These are phyloP conservation scores for Aspergillus sparsus DNA, from an alignment of 495 filamentous ascomycete genomes.

Conservation along the genomic window DNA sequence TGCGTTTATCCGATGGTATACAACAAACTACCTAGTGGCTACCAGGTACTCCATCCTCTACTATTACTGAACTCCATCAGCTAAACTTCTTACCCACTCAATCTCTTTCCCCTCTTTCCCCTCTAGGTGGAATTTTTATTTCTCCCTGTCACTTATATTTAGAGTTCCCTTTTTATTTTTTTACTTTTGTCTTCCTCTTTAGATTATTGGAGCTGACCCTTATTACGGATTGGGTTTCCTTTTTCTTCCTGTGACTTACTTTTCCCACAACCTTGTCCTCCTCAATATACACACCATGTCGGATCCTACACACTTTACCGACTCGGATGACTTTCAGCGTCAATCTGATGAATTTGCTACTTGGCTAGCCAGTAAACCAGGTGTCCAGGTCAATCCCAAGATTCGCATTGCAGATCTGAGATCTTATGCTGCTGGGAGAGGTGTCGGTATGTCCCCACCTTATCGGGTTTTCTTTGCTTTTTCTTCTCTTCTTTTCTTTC, in stretches of 20 bases:
- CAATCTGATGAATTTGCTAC: slow-evolving; percentile 53
- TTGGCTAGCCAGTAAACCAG: slow-evolving; percentile 55
- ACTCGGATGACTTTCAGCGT: slow-evolving; percentile 45
- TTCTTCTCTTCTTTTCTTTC: slow-evolving; percentile 13
- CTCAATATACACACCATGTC: slow-evolving; percentile 35
- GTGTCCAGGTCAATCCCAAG: slow-evolving; percentile 56
- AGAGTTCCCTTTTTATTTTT: slow-evolving; percentile 1
- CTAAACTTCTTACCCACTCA: slow-evolving; percentile 21
- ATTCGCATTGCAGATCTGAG: slow-evolving; percentile 57
- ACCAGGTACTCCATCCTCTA: slow-evolving; percentile 1
- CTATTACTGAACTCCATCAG: slow-evolving; percentile 13
- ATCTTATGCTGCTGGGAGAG: slow-evolving; percentile 54
- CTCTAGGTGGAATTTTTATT: not conserved
- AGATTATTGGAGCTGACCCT: not conserved
- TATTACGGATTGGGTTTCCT: slow-evolving; percentile 12
- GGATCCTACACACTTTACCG: slow-evolving; percentile 40
- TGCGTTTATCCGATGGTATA: slow-evolving; percentile 35
- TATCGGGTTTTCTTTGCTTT: slow-evolving; percentile 11
- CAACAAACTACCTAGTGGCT: slow-evolving; percentile 8
- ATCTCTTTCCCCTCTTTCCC: slow-evolving; percentile 14
- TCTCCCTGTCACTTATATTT: slow-evolving; percentile 14
- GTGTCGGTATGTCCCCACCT: slow-evolving; percentile 52
- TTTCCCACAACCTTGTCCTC: slow-evolving; percentile 21
- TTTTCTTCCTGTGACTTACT: slow-evolving; percentile 20
- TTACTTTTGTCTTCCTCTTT: slow-evolving; percentile 15